Conservation (phyloP, 2,329 filamentous ascomycete species). For the Ambrosiella beaveri region DNA sequence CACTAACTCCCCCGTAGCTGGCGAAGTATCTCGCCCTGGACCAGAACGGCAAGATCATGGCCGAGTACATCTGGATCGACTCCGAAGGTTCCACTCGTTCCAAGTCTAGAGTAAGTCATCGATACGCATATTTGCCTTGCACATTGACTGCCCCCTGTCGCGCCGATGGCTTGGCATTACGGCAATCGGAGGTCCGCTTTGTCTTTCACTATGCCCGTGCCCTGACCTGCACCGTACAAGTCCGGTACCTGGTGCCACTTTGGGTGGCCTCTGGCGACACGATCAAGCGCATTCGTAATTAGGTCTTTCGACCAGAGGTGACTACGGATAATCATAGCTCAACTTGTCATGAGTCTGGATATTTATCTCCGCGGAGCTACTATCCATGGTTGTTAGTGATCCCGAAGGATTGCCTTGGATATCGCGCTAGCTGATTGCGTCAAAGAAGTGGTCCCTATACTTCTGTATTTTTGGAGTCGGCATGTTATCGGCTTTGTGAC, state of each 20-base stretch:
- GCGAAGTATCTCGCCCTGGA: conserved; percentile 82
- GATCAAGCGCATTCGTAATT: neutral
- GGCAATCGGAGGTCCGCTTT: conserved; percentile 1
- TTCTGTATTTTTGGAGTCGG: neutral
- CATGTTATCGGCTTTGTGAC: neutral
- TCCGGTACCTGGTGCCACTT: neutral
- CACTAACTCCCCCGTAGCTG: conserved; percentile 39
- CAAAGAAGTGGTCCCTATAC: neutral
- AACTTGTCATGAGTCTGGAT: neutral
- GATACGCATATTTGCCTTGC: conserved; percentile 13
- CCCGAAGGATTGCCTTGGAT: neutral
- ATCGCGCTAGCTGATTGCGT: neutral
- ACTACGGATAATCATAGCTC: neutral
- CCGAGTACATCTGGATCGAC: conserved; percentile 96
- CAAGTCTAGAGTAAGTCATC: conserved; percentile 72
- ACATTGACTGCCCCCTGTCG: conserved; percentile 9
- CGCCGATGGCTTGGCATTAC: conserved; percentile 10
- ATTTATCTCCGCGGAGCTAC: neutral
- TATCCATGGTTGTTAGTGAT: neutral
- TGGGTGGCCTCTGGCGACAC: neutral
- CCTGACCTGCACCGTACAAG: neutral
- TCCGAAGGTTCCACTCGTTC: conserved; percentile 67
- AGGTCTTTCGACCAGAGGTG: neutral
- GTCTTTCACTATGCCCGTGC: neutral
- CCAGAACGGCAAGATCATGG: conserved; percentile 77